These are phyloP conservation scores for Yamadazyma sp. DNA, from an alignment of 805 yeast species.

Conservation along the genomic window DNA sequence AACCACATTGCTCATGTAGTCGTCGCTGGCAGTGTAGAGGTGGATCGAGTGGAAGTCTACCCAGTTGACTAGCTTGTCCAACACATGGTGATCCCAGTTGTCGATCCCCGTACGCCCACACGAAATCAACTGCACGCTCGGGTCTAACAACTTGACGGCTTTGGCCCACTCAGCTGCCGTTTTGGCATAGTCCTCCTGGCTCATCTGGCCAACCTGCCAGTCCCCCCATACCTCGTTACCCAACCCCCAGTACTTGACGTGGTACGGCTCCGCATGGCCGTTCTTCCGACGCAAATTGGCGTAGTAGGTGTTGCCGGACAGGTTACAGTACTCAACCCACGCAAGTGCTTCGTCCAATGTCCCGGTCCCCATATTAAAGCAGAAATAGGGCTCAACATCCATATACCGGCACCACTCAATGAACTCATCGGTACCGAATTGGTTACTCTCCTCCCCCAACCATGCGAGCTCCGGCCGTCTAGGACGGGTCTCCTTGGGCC, in stretches of 20 bases:
- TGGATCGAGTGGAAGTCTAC: constrained; percentile 33
- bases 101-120: constrained; percentile 31
- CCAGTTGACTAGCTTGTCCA: constrained; percentile 22
- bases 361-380: constrained; percentile 38
- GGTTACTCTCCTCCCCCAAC: constrained; percentile 30
- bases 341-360: constrained; percentile 34
- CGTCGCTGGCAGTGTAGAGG: constrained; percentile 26
- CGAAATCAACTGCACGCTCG: constrained; percentile 23
- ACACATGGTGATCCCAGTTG: constrained; percentile 29
- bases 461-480: constrained; percentile 35
- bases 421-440: constrained; percentile 36
- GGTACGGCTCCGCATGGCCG: constrained; percentile 33
- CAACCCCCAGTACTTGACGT: constrained; percentile 35
- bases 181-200: constrained; percentile 26
- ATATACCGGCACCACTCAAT: constrained; percentile 31
- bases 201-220: constrained; percentile 36
- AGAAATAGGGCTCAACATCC: constrained; percentile 30
- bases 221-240: constrained; percentile 38
- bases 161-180: constrained; percentile 35
- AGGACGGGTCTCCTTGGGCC: constrained; percentile 29
- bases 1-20: constrained; percentile 25
- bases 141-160: constrained; percentile 31
- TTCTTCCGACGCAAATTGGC: constrained; percentile 33
- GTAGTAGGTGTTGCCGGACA: constrained; percentile 29
- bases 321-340: constrained; percentile 36